Percentiles rank a stretch among this genome's conserved stretches.
Conservation (phyloP, 352 stramenopile genomes). For the Globisporangium barbulae region DNA sequence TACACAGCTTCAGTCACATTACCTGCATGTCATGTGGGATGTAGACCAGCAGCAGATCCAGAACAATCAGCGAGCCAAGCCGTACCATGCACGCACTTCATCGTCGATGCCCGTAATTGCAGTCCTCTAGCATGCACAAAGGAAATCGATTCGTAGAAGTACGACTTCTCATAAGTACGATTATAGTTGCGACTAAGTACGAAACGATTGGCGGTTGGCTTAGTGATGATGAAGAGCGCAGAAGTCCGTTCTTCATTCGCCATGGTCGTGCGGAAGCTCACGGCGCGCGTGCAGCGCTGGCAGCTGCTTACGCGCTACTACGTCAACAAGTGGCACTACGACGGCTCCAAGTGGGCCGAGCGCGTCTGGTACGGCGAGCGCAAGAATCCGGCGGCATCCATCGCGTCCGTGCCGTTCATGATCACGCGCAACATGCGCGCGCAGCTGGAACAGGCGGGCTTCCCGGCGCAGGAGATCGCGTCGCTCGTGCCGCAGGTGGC, state of each 20-base stretch:
- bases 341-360: conserved; percentile 70
- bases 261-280: conserved; percentile 37
- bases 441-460: conserved; percentile 53
- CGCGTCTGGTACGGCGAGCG: conserved; percentile 67
- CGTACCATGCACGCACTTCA: background rate
- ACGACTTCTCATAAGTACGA: conserved; percentile 2
- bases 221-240: background rate
- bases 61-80: background rate
- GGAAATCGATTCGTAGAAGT: background rate
- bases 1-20: background rate
- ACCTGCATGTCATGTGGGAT: background rate
- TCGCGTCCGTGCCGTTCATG: conserved; percentile 82
- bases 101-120: background rate
- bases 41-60: background rate
- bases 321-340: conserved; percentile 83
- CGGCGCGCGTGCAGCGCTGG: conserved; percentile 49
- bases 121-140: background rate
- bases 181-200: background rate
- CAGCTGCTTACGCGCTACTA: conserved; percentile 73
- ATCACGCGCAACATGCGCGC: conserved; percentile 73
- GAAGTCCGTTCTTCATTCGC: background rate
- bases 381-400: conserved; percentile 31
- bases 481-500: conserved; percentile 49
- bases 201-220: background rate
- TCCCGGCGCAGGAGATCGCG: conserved; percentile 59